A percentile compares a stretch with the other conserved stretches of the same genome.
phyloP scores from a whole-genome alignment of 164 flowering plant species.

The Vitis rotundifolia region DNA sequence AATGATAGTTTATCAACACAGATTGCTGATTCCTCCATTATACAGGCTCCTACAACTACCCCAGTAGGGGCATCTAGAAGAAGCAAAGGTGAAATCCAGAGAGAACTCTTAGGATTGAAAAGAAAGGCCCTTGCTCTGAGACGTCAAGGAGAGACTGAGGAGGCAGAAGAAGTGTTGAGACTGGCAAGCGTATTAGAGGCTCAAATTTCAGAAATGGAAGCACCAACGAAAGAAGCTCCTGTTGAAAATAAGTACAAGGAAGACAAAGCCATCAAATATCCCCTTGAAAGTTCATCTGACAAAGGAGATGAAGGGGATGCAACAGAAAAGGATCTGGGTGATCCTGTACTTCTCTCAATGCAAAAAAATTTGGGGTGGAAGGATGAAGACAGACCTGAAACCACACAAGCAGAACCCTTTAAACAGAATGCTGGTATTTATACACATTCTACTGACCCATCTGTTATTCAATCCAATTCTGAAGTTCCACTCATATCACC shows the following conservation, averaged over 20 bases:
- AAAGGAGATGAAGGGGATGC: constrained; percentile 18
- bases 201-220: constrained; percentile 64
- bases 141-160: constrained; percentile 75
- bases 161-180: constrained; percentile 73
- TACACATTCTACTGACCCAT: constrained; percentile 4
- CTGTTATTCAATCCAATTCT: constrained; percentile 1
- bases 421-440: not conserved
- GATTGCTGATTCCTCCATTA: constrained; percentile 12
- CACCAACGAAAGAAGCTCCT: constrained; percentile 25
- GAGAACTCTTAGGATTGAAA: constrained; percentile 77
- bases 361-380: constrained; percentile 24
- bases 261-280: constrained; percentile 5
- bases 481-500: not conserved
- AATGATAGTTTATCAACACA: constrained; percentile 9
- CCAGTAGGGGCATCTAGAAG: constrained; percentile 30
- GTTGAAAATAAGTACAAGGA: constrained; percentile 13
- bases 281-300: constrained; percentile 14
- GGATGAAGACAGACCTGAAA: constrained; percentile 20
- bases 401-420: constrained; percentile 1
- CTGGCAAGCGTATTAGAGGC: constrained; percentile 64
- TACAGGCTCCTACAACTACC: constrained; percentile 13
- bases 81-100: constrained; percentile 77
- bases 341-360: constrained; percentile 20
- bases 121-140: constrained; percentile 78
- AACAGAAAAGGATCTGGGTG: constrained; percentile 25